Base-by-base conservation (phyloP, 345 rosid genomes). In the Pistacia integerrima region DNA sequence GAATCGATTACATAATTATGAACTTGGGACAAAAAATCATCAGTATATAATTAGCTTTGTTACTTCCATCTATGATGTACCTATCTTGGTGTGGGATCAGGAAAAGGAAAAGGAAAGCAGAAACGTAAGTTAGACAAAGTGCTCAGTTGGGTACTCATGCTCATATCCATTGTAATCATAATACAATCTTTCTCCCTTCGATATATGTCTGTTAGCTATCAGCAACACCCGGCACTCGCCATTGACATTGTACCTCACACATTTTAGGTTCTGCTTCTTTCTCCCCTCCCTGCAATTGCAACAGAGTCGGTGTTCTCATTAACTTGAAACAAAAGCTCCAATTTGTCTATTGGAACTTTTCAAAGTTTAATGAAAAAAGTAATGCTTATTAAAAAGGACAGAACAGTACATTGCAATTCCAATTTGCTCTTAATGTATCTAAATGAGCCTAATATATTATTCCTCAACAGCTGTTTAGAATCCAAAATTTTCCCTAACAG, bases 151-250 rank as follows among this genome's bases (percentile, higher is more conserved):
- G 79, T 96, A 96, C 79, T 90, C 93, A 77, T 92, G 90, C 82
- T 93, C 94, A 71, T 88, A 85, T 70, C 97, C 99, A 55, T 96
- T 96, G 83, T 96, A 96, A 86, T 96, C 99, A 76, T 93, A 93
- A 76, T 96, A 93, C 70, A 96, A 84, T 66, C 93, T 82, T 85
- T 96, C 99, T 17, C 97, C 98, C 81, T 88, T 90, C 0, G 83
- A 56, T 78, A 96, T 91, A 56, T 92, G 93, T 74, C 97, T 87
- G 78, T 90, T 96, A 25, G 99, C 97, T 74, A 96, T 85, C 64
- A 96, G 88, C 75, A 96, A 84, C 54, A 92, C 99, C 63, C 94
- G 90, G 68, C 93, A 89, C 81, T 96, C 94, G 20, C 99, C 97
- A 11, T 89, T 83, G 51, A 92, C 90, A 82, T 84, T 74, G 69